phyloP scores from a whole-genome alignment of 2,329 filamentous ascomycete genomes.

The Scedosporium minutisporum region DNA sequence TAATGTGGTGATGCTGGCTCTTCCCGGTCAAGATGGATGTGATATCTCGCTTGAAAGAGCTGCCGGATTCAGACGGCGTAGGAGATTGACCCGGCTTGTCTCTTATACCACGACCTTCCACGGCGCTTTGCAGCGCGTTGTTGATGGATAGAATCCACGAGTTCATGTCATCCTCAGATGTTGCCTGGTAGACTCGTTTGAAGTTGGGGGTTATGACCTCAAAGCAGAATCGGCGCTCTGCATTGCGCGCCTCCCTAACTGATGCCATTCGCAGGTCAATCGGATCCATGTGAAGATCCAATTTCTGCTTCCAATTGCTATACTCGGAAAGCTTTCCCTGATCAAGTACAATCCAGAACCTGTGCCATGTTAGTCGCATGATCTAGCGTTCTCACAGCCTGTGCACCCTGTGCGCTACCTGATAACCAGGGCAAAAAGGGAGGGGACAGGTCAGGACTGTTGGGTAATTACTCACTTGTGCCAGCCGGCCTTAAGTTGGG shows the following conservation, averaged over 20 bases:
- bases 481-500: conserved; percentile 88
- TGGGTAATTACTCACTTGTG: conserved; percentile 65
- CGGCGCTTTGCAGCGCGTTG: conserved; percentile 90
- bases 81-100: conserved; percentile 30
- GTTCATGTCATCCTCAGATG: conserved; percentile 95
- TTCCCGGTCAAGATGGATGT: conserved; percentile 90
- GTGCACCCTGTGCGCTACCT: background rate
- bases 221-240: conserved; percentile 92
- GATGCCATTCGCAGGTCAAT: conserved; percentile 96
- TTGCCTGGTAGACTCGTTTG: conserved; percentile 94
- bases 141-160: conserved; percentile 96
- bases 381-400: background rate
- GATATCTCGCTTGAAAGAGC: conserved; percentile 64
- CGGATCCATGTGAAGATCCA: conserved; percentile 95
- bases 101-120: conserved; percentile 65
- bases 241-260: conserved; percentile 87
- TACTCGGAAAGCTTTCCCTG: conserved; percentile 96
- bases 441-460: too few species aligned
- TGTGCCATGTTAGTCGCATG: conserved; percentile 23
- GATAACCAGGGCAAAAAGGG: background rate
- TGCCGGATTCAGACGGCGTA: conserved; percentile 5
- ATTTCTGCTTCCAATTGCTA: conserved; percentile 96
- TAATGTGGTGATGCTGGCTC: conserved; percentile 53
- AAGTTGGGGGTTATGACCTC: conserved; percentile 96
- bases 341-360: conserved; percentile 97